Evolutionary conservation across 129 eudicot species (phyloP), one percentile per base, ranked within the genome.

Genomic region (Arctium minus): DNA sequence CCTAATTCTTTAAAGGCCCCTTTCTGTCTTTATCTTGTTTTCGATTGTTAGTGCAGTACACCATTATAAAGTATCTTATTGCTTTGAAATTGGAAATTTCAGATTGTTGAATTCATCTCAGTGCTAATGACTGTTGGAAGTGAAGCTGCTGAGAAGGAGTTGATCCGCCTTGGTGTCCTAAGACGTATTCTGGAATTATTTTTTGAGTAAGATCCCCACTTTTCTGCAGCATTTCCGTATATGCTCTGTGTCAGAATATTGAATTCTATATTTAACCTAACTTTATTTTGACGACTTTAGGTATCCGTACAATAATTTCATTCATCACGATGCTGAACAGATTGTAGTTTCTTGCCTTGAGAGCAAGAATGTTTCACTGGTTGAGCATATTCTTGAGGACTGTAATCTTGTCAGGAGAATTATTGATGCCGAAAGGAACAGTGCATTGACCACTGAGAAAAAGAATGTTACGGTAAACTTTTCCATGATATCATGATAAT

Each of bases 221-320:
- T 44, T 44, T 46, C 12, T 60, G 68, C 68, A 13, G 77, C 44
- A 64, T 46, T 70, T 84, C 56, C 37, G 4, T 11, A 30, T 56
- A 33, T 73, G 48, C 6, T 80, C 12, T 30, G 12, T 40, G 81
- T 44, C 8, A 36, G 39, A 77, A 30, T 71, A 40, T 67, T 1
- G 17, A 42, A 60, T 29, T 53, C 13, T 75, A 11, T 22, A 27
- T 60, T 33, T 74, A 39, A 78, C 9, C 77, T 37, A 44, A 84
- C 60, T 29, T 48, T 75, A n/a, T 22, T 83, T 62, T 37, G 30
- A 64, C 70, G 79, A 74, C 44, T 88, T 68, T 75, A 96, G 99
- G 97, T 96, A 96, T 85, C 97, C 99, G 17, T 96, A 88, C 94
- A 96, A 96, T 84, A 96, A 96, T 79, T 96, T 96, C 88, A 75